phyloP scores from a whole-genome alignment of 768 basidiomycete species.

The Mycena leptocephala region DNA sequence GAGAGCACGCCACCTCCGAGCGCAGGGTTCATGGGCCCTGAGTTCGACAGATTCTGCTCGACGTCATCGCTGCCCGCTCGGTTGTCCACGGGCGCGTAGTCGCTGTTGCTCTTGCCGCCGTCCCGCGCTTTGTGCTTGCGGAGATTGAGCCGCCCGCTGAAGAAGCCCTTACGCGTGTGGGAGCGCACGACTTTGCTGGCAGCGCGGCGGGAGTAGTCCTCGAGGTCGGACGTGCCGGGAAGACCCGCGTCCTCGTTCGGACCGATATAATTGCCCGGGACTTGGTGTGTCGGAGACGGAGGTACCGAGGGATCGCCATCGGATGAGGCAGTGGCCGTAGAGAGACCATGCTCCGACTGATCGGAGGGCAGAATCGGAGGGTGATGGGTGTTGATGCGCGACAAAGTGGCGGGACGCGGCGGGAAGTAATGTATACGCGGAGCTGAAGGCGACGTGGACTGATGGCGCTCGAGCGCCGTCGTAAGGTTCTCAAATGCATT shows the following conservation, averaged over 20 bases:
- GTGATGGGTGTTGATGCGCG: constrained; percentile 23
- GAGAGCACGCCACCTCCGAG: constrained; percentile 73
- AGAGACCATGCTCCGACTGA: background rate
- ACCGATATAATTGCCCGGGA: constrained; percentile 74
- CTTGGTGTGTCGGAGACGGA: constrained; percentile 47
- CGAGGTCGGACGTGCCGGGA: constrained; percentile 51
- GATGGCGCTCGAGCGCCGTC: constrained; percentile 68
- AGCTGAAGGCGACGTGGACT: constrained; percentile 41
- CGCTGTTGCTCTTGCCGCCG: too few relatives aligned
- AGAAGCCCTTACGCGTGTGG: constrained; percentile 54
- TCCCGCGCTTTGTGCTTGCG: constrained; percentile 12
- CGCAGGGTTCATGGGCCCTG: constrained; percentile 31
- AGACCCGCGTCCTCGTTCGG: constrained; percentile 78
- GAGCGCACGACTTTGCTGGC: constrained; percentile 63
- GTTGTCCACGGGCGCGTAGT: constrained; percentile 32
- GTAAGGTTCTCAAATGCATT: constrained; percentile 65
- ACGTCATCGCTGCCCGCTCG: constrained; percentile 29
- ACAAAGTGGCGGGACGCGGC: constrained; percentile 38
- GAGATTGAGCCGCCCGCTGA: background rate
- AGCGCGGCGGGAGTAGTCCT: constrained; percentile 43
- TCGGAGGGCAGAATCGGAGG: constrained; percentile 22
- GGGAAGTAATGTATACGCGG: constrained; percentile 50
- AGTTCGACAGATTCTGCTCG: constrained; percentile 36
- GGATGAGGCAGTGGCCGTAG: constrained; percentile 31
- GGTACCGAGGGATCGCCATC: constrained; percentile 37